phyloP scores from a whole-genome alignment of 2,329 filamentous ascomycete species.

The Alternaria postmessia region DNA sequence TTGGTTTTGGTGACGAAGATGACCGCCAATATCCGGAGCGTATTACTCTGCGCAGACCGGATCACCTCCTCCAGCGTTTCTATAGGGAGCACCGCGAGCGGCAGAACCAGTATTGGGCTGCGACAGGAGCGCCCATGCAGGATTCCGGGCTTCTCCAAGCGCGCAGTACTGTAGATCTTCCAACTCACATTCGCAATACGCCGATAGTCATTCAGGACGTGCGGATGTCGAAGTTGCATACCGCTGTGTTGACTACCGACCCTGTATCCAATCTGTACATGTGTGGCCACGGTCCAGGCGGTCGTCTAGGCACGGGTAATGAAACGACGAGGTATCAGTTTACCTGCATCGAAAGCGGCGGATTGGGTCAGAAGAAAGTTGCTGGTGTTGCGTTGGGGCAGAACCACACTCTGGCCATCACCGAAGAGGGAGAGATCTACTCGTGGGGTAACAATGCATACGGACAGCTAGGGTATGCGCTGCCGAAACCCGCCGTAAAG shows the following conservation, averaged over 20 bases:
- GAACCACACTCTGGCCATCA: constrained; percentile 87
- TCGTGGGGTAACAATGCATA: constrained; percentile 91
- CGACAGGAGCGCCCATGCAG: constrained; percentile 43
- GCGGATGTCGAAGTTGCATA: constrained; percentile 89
- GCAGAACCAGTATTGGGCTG: constrained; percentile 48
- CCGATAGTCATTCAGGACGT: constrained; percentile 82
- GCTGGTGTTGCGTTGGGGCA: constrained; percentile 84
- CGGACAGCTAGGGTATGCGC: constrained; percentile 84
- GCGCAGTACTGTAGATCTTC: constrained; percentile 65
- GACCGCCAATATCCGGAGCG: constrained; percentile 94
- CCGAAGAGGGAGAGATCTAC: constrained; percentile 87
- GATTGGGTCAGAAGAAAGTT: constrained; percentile 76
- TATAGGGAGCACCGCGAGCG: constrained; percentile 71
- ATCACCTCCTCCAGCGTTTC: constrained; percentile 77
- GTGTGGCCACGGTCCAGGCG: constrained; percentile 89
- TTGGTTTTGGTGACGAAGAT: constrained; percentile 94
- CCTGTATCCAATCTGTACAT: constrained; percentile 90
- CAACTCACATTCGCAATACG: constrained; percentile 73
- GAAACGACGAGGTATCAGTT: constrained; percentile 91
- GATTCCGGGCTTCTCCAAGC: constrained; percentile 39
- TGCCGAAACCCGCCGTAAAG: constrained; percentile 71
- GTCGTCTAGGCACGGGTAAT: constrained; percentile 86
- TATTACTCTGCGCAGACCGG: constrained; percentile 76
- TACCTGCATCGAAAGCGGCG: constrained; percentile 78
- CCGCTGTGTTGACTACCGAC: constrained; percentile 85